Evolutionary conservation across 75 land plant species (phyloP).

Genomic region (Cupressus sempervirens): DNA sequence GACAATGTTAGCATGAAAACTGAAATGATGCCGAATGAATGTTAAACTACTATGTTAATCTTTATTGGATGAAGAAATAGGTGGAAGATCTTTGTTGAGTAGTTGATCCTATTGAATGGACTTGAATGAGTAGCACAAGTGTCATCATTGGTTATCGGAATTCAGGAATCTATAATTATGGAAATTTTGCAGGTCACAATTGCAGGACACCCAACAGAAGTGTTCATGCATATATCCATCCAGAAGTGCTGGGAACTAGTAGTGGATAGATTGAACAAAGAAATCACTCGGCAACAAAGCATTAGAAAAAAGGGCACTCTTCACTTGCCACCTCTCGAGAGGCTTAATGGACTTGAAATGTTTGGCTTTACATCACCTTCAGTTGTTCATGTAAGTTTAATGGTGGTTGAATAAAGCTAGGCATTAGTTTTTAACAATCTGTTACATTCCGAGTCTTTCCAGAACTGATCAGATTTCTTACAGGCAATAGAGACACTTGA

Average conservation of each 20-base stretch:
- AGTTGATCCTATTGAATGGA: background rate
- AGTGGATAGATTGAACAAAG: constrained; percentile 46
- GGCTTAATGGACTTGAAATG: constrained; percentile 73
- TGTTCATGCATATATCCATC: constrained; percentile 40
- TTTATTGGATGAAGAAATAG: background rate
- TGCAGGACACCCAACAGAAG: constrained; percentile 54
- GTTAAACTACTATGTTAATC: background rate
- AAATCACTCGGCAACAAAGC: constrained; percentile 27
- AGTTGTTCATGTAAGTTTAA: constrained; percentile 51
- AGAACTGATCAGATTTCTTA: constrained; percentile 4
- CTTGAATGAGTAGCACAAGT: background rate
- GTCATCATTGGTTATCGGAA: background rate
- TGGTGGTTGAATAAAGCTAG: background rate
- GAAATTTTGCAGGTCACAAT: constrained; percentile 41
- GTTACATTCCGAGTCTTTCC: background rate
- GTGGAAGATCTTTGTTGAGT: background rate
- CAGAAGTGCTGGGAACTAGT: constrained; percentile 79
- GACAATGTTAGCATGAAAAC: background rate
- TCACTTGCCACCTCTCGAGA: constrained; percentile 29
- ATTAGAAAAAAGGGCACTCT: constrained; percentile 22
- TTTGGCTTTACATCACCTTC: constrained; percentile 65
- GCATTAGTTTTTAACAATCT: background rate
- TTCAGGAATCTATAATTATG: background rate
- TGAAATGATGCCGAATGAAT: background rate
- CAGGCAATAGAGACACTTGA: constrained; percentile 82